Evolutionary conservation across 352 stramenopile species (phyloP), one percentile per base, ranked within the genome.

Genomic region (Pythium biforme): DNA sequence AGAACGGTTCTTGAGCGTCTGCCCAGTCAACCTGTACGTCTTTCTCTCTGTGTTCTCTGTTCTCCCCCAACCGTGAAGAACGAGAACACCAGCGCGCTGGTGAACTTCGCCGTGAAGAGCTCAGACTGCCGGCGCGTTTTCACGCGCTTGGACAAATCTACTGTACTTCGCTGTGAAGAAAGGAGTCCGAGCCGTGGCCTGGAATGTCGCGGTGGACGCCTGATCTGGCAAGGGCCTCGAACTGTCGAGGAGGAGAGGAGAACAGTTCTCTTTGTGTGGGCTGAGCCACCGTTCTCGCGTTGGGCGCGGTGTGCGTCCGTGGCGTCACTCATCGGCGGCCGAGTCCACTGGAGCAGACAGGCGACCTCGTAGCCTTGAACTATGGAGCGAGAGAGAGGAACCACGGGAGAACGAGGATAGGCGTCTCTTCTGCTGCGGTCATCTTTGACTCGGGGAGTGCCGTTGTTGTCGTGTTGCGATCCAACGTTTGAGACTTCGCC

Each of bases 401-500:
- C 17, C 2, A 20, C 37, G 37, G 37, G 37, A 43, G 37, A 43
- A 43, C 37, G n/a, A 43, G 37, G 37, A 43, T 43, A 14, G 37
- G 37, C 33, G 48, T 12, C 48, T 54, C 48, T 7, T 54, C 48
- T 54, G 48, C 26, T n/a, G 14, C 3, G 12, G n/a, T 34, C 29
- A n/a, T 53, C 7, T 19, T 46, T 46, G 50, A 33, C 50, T 56
- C 50, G n/a, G 6, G 5, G 6, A 25, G 19, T 17, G 50, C 43
- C 37, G 55, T 54, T 62, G 55, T 62, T 47, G 55, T 62, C 41
- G 12, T 19, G 55, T 62, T 39, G 55, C 41, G 41, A 62, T 53
- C 55, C 37, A 8, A 10, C 37, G 14, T 3, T 43, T 43, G 37
- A 14, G 11, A 12, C 37, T 43, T 43, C 37, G 37, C 37, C 37